Conservation (phyloP, 2,329 filamentous ascomycete genomes). For the Penicillium sp. region DNA sequence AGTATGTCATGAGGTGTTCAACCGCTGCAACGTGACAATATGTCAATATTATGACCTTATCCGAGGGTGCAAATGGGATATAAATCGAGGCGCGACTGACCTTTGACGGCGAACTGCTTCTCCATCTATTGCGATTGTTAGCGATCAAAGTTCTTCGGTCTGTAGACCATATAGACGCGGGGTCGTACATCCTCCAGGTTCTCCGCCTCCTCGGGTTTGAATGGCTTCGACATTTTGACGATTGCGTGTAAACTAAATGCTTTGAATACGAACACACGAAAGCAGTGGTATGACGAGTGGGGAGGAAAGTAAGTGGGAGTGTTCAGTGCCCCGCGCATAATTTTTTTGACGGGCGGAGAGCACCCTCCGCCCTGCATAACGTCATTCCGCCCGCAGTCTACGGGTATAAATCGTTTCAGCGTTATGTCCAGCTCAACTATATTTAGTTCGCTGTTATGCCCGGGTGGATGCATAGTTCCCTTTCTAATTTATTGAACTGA, state of each 20-base stretch:
- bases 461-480: neutral
- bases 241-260: neutral
- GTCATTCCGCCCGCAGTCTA: conserved; percentile 15
- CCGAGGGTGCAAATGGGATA: neutral
- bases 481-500: no score
- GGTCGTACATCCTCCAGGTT: conserved; percentile 65
- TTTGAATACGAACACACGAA: conserved; percentile 1
- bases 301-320: conserved; percentile 9
- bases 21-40: conserved; percentile 55
- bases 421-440: neutral
- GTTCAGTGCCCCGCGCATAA: conserved; percentile 30
- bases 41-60: conserved; percentile 8
- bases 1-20: conserved; percentile 96
- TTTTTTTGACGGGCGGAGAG: conserved; percentile 36
- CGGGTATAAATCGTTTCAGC: neutral
- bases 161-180: neutral
- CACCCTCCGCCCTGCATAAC: conserved; percentile 18
- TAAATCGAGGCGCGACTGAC: conserved; percentile 43
- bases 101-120: conserved; percentile 98
- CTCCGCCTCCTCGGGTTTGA: conserved; percentile 62
- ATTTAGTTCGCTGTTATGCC: neutral
- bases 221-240: conserved; percentile 40
- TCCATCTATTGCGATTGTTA: conserved; percentile 67
- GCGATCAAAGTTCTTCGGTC: conserved; percentile 10
- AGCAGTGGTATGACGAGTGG: neutral